Conservation (phyloP, 192 early-diverging fungal genomes). For the Backusella luteola region DNA sequence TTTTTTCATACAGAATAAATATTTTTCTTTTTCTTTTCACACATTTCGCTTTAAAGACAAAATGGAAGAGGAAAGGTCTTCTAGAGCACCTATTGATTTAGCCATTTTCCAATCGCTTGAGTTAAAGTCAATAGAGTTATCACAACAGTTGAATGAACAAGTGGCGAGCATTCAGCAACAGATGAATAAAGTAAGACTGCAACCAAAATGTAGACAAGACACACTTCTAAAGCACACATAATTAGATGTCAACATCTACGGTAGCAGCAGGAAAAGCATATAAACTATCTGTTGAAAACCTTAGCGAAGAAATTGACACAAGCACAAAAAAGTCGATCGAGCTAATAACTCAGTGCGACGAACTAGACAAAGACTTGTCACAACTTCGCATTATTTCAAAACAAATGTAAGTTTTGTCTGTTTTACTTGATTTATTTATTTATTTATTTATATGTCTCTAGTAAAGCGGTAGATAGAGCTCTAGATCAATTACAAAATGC, state of each 20-base stretch:
- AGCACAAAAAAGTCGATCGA: constrained; percentile 24
- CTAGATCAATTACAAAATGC: constrained; percentile 14
- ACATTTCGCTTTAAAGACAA: background rate
- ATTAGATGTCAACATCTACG: constrained; percentile 16
- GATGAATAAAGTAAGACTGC: background rate
- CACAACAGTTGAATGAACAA: background rate
- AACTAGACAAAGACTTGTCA: constrained; percentile 35
- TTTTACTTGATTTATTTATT: background rate
- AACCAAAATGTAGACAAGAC: background rate
- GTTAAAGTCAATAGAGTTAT: background rate
- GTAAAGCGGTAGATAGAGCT: constrained; percentile 15
- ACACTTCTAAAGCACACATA: background rate
- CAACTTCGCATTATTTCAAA: constrained; percentile 18
- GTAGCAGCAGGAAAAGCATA: constrained; percentile 16
- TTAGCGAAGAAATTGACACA: constrained; percentile 4
- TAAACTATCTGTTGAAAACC: constrained; percentile 10
- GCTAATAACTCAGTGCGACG: constrained; percentile 35
- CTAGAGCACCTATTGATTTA: background rate
- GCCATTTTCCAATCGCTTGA: constrained; percentile 2
- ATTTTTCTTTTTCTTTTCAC: too few relatives aligned
- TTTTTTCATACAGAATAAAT: too few relatives aligned
- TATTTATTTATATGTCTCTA: background rate
- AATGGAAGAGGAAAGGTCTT: background rate
- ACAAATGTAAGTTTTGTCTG: background rate
- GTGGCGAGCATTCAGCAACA: constrained; percentile 9